Base-by-base conservation (phyloP, 2,329 filamentous ascomycete species). In the Fusarium concolor region DNA sequence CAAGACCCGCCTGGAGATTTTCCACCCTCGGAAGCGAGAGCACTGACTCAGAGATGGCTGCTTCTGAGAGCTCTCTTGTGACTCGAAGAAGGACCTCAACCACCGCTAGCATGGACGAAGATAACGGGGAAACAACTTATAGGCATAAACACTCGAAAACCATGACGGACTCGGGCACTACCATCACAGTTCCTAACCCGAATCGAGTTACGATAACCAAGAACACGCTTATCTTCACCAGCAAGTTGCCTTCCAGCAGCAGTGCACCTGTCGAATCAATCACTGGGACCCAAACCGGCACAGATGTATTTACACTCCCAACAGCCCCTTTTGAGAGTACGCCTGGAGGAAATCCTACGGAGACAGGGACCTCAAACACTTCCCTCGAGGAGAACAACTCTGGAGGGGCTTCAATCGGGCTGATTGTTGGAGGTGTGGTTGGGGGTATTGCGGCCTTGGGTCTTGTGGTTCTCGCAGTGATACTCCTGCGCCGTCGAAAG, bases 101-200 rank as follows among this genome's bases (percentile, higher is more conserved):
- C 26, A 29, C 53, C 10, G 42, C 38, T 18, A 61, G 39, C 26
- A 62, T 50, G 31, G 49, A 46, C 9, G 57, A 50, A 6, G 42
- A 51, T 17, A 50, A 59, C 10, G 52, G 58, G 10, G 47, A 43
- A 18, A 31, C 47, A 6, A 35, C 54, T 41, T 24, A 29, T 12
- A 56, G 44, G 26, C 49, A 51, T 15, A 49, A 35, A 37, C 20
- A 37, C 24, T 55, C 73, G 2, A 71, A 49, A n/a, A 71, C 62
- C 41, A 76, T 73, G 71, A 78, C 77, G 12, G 79, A 80, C 62
- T 80, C 78, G 12, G 78, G 78, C 20, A 73, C 73, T 50, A 80
- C 78, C 20, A 76, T 74, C 44, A 79, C 77, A 10, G 74, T 80
- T 38, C 76, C 77, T 9, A 80, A 79, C 54, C 71, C 73, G 33